phyloP scores from a whole-genome alignment of 1,284 basidiomycete genomes.

The Grifola frondosa region DNA sequence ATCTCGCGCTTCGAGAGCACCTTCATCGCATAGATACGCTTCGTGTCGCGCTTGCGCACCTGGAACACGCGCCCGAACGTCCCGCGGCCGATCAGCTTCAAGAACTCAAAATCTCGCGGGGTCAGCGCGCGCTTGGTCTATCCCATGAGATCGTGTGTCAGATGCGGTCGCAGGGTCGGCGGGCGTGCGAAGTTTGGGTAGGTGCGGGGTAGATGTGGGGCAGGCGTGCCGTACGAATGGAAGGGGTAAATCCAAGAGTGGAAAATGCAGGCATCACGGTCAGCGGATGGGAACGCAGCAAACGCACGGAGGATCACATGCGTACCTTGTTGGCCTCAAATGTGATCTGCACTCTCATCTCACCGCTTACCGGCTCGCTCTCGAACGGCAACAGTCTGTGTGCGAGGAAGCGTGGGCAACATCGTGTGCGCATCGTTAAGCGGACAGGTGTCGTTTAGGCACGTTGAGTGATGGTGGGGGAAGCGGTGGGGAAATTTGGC shows the following conservation, averaged over 20 bases:
- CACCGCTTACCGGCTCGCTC: slow-evolving; percentile 82
- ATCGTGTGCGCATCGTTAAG: neutral
- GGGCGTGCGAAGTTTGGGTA: too few relatives aligned
- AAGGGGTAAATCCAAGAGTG: slow-evolving; percentile 4
- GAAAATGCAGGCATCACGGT: slow-evolving; percentile 7
- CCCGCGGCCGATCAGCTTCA: slow-evolving; percentile 97
- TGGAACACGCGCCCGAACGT: slow-evolving; percentile 99
- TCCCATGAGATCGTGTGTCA: slow-evolving; percentile 4
- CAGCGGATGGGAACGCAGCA: slow-evolving; percentile 15
- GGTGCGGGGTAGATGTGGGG: too few relatives aligned
- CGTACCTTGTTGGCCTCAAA: slow-evolving; percentile 89
- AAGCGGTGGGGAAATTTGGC: too few relatives aligned
- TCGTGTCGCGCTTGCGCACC: slow-evolving; percentile 96
- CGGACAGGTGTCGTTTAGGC: too few relatives aligned
- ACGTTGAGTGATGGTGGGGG: too few relatives aligned
- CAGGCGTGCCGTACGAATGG: too few relatives aligned
- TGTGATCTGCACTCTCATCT: slow-evolving; percentile 92
- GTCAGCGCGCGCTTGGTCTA: slow-evolving; percentile 82
- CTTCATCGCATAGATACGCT: slow-evolving; percentile 99
- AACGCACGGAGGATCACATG: slow-evolving; percentile 24
- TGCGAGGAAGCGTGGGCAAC: slow-evolving; percentile 7
- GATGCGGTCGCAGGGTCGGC: too few relatives aligned
- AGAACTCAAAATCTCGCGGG: slow-evolving; percentile 95
- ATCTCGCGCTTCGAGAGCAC: slow-evolving; percentile 99
- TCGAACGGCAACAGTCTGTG: slow-evolving; percentile 75